Percentiles rank a stretch among this genome's conserved stretches.
Evolutionary conservation across 2,329 filamentous ascomycete genomes (phyloP).

Genomic region (Pseudocercospora fijiensis): DNA sequence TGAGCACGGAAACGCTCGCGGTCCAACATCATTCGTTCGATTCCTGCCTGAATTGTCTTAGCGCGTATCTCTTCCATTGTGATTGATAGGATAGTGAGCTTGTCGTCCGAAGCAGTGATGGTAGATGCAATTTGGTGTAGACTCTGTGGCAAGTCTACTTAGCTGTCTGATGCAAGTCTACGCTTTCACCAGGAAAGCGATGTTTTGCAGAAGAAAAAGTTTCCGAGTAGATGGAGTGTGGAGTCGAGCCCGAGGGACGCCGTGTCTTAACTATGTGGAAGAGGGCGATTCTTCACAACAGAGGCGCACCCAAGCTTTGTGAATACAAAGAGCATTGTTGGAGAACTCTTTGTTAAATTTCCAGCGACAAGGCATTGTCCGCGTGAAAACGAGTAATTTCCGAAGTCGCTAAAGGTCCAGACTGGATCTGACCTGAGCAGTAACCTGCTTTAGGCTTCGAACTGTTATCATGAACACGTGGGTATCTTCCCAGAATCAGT

Average conservation of each 20-base stretch:
- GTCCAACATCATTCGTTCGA: background rate
- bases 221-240: background rate
- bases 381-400: background rate
- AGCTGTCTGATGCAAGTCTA: background rate
- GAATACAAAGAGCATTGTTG: background rate
- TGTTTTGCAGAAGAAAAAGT: background rate
- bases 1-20: background rate
- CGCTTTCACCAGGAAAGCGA: background rate
- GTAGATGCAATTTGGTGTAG: background rate
- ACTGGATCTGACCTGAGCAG: background rate
- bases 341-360: background rate
- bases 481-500: conserved; percentile 5
- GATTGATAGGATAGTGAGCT: background rate
- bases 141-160: background rate
- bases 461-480: background rate
- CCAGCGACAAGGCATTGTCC: background rate
- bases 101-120: background rate
- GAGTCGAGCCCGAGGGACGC: background rate
- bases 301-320: background rate
- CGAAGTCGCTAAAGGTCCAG: background rate
- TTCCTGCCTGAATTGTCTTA: background rate
- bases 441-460: background rate
- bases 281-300: background rate
- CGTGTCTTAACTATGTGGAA: background rate
- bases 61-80: background rate